Conservation (phyloP, 2,329 filamentous ascomycete species). For the Pseudopithomyces chartarum region DNA sequence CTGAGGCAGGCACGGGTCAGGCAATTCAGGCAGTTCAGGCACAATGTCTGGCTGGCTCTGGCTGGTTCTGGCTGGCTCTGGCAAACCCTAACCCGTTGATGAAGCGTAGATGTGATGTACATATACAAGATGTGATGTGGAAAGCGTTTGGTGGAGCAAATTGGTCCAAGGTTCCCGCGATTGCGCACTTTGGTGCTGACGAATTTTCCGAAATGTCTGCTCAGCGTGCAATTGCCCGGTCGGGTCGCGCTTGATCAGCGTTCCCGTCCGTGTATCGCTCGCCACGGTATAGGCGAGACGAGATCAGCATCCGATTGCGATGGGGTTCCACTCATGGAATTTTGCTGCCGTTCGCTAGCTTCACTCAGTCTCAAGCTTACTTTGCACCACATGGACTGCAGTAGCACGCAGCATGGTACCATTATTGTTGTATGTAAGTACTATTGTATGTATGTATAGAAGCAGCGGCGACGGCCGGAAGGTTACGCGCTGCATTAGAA, state of each 20-base stretch:
- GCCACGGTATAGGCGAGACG: background rate
- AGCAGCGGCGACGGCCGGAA: background rate
- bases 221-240: background rate
- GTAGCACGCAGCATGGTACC: too few species aligned
- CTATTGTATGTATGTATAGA: too few species aligned
- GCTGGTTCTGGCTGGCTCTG: background rate
- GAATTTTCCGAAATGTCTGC: background rate
- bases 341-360: background rate
- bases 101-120: background rate
- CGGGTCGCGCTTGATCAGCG: slow-evolving; percentile 2
- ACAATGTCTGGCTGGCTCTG: too few species aligned
- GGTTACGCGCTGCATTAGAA: slow-evolving; percentile 8
- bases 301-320: slow-evolving; percentile 1
- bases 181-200: slow-evolving; percentile 1
- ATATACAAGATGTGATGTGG: background rate
- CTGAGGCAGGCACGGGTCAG: too few species aligned
- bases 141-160: too few species aligned
- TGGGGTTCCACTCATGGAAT: background rate
- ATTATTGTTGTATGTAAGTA: too few species aligned
- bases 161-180: background rate
- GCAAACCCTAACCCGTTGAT: background rate
- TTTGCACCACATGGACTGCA: too few species aligned
- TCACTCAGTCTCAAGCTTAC: background rate
- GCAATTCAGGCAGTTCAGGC: background rate
- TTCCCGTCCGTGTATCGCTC: background rate